Evolutionary conservation across 352 stramenopile species (phyloP).

Genomic region (Phytopythium oedochilum): DNA sequence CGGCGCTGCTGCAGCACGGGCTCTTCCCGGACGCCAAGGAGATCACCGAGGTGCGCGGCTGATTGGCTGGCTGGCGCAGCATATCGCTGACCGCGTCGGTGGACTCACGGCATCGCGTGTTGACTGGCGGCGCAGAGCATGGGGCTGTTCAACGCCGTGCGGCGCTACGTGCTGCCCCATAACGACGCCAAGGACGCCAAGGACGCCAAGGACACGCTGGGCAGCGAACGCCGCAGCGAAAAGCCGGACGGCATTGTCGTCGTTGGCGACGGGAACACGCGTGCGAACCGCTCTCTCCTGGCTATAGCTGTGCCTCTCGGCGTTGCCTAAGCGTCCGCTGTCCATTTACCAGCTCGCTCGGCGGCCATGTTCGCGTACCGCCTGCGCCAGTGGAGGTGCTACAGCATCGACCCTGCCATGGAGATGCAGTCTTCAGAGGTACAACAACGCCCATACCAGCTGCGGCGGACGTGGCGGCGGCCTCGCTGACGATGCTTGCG

Average conservation of each 20-base stretch:
- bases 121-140: constrained; percentile 47
- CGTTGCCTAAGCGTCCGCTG: too few relatives aligned
- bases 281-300: constrained; percentile 19
- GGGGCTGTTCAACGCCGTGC: constrained; percentile 78
- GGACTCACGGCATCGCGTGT: not conserved
- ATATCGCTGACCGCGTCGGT: too few relatives aligned
- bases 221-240: not conserved
- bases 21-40: constrained; percentile 83
- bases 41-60: constrained; percentile 56
- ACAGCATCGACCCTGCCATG: constrained; percentile 78
- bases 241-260: constrained; percentile 71
- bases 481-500: not conserved
- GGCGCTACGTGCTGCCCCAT: constrained; percentile 48
- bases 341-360: constrained; percentile 72
- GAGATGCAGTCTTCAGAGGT: constrained; percentile 47
- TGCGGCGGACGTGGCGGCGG: too few relatives aligned
- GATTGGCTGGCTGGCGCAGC: too few relatives aligned
- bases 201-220: not conserved
- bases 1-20: constrained; percentile 58
- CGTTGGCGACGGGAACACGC: constrained; percentile 75
- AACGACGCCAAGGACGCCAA: constrained; percentile 13
- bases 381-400: constrained; percentile 69
- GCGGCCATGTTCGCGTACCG: constrained; percentile 74
- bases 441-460: too few relatives aligned
- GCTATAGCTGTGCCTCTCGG: too few relatives aligned